A percentile compares a stretch with the other conserved stretches of the same genome.
Conservation (phyloP, 1,139 yeast species). For the Suhomyces choctaworum region DNA sequence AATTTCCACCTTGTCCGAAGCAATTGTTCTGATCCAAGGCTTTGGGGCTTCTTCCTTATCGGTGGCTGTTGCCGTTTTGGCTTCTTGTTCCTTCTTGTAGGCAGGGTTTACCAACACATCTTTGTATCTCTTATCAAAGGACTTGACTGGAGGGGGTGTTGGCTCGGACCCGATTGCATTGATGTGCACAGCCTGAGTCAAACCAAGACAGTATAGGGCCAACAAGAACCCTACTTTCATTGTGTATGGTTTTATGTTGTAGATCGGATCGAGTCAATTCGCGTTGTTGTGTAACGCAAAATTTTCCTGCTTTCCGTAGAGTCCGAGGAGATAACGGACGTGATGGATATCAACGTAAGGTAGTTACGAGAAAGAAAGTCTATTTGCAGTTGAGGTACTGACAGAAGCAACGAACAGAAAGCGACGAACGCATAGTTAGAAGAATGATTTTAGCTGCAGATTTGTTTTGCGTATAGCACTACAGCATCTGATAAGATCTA, state of each 20-base stretch:
- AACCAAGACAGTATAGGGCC: slow-evolving; percentile 8
- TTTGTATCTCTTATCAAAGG: slow-evolving; percentile 32
- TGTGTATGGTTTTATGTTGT: background rate
- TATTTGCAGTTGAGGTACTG: too few species aligned
- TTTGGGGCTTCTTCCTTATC: slow-evolving; percentile 31
- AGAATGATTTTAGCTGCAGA: too few species aligned
- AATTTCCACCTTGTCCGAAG: slow-evolving; percentile 54
- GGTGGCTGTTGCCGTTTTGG: slow-evolving; percentile 9
- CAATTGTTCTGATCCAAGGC: slow-evolving; percentile 78
- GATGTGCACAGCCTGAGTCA: slow-evolving; percentile 5
- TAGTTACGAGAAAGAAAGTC: too few species aligned
- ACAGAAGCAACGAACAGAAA: too few species aligned
- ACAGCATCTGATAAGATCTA: too few species aligned
- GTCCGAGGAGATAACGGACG: too few species aligned
- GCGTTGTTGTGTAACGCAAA: slow-evolving; percentile 12
- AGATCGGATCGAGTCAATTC: slow-evolving; percentile 1
- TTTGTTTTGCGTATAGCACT: too few species aligned
- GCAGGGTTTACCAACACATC: slow-evolving; percentile 45
- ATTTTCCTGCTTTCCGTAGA: slow-evolving; percentile 7
- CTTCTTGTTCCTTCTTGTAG: slow-evolving; percentile 34
- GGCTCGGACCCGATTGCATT: slow-evolving; percentile 4
- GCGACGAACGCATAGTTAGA: too few species aligned
- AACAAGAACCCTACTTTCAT: slow-evolving; percentile 12
- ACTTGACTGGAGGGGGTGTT: slow-evolving; percentile 3
- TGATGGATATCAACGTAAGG: too few species aligned